Evolutionary conservation across 306 rosid genomes (phyloP).

Genomic region (Vigna mungo): DNA sequence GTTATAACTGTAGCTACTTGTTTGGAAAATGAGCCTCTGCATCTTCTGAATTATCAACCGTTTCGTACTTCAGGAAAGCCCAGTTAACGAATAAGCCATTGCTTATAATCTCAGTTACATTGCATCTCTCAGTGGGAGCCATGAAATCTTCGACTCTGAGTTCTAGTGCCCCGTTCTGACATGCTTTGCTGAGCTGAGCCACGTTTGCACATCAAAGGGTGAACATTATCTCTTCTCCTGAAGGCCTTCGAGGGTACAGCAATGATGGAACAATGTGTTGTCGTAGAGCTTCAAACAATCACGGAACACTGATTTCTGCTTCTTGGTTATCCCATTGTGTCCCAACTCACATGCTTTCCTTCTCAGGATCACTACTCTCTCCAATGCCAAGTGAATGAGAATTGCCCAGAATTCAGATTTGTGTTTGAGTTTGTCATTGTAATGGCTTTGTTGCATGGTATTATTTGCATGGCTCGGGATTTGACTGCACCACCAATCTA

Average conservation of each 20-base stretch:
- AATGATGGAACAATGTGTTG: constrained; percentile 63
- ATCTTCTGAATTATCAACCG: neutral
- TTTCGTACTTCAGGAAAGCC: constrained; percentile 39
- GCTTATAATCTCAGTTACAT: constrained; percentile 75
- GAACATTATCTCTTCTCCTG: constrained; percentile 43
- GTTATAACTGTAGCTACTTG: constrained; percentile 57
- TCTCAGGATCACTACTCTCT: constrained; percentile 49
- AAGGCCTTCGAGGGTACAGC: constrained; percentile 61
- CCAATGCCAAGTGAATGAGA: constrained; percentile 58
- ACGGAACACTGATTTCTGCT: constrained; percentile 52
- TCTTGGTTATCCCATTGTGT: constrained; percentile 31
- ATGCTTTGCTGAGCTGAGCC: constrained; percentile 82
- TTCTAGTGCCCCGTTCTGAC: constrained; percentile 61
- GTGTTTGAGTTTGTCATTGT: constrained; percentile 48
- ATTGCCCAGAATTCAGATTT: constrained; percentile 55
- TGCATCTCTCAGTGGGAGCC: constrained; percentile 41
- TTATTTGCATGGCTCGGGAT: constrained; percentile 68
- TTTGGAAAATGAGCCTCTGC: constrained; percentile 41
- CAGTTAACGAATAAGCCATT: constrained; percentile 70
- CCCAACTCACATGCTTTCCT: constrained; percentile 26
- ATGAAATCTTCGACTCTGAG: constrained; percentile 53
- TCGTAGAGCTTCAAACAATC: constrained; percentile 75
- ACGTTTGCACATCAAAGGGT: constrained; percentile 76
- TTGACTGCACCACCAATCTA: constrained; percentile 76
- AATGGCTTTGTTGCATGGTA: constrained; percentile 48